These are phyloP conservation scores for Echeveria elegans DNA, from an alignment of 164 flowering plant genomes.

Conservation along the genomic window DNA sequence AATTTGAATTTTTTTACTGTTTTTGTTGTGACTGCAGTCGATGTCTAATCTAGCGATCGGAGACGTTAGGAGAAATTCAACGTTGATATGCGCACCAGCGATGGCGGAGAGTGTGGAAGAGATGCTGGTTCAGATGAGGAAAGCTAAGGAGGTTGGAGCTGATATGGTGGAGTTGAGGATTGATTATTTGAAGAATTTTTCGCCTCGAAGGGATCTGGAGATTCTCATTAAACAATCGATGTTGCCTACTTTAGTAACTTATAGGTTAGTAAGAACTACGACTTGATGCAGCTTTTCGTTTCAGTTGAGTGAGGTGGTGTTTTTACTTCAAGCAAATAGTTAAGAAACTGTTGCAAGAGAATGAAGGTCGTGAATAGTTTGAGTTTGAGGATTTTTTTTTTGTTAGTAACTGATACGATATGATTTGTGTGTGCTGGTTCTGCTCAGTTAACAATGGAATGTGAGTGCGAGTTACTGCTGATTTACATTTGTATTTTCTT, in stretches of 20 bases:
- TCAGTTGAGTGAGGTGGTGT: neutral
- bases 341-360: too few species aligned
- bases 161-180: slow-evolving; percentile 26
- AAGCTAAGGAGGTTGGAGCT: slow-evolving; percentile 24
- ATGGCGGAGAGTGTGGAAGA: slow-evolving; percentile 26
- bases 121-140: slow-evolving; percentile 16
- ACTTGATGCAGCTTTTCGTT: neutral
- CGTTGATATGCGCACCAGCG: slow-evolving; percentile 25
- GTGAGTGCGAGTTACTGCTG: too few species aligned
- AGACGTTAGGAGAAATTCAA: slow-evolving; percentile 19
- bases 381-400: neutral
- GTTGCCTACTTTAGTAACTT: slow-evolving; percentile 25
- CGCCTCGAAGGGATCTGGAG: slow-evolving; percentile 19
- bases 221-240: slow-evolving; percentile 17
- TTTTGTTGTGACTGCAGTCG: slow-evolving; percentile 10
- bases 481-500: too few species aligned
- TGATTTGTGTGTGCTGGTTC: too few species aligned
- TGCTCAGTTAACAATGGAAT: too few species aligned
- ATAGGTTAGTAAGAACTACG: slow-evolving; percentile 13
- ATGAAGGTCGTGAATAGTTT: neutral
- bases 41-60: slow-evolving; percentile 11
- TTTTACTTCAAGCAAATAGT: too few species aligned
- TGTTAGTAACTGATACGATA: neutral
- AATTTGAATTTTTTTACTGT: neutral
- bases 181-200: slow-evolving; percentile 24